Evolutionary conservation across 2,329 filamentous ascomycete species (phyloP), one percentile per base, ranked within the genome.

Genomic region (Akanthomyces uredinophilus): DNA sequence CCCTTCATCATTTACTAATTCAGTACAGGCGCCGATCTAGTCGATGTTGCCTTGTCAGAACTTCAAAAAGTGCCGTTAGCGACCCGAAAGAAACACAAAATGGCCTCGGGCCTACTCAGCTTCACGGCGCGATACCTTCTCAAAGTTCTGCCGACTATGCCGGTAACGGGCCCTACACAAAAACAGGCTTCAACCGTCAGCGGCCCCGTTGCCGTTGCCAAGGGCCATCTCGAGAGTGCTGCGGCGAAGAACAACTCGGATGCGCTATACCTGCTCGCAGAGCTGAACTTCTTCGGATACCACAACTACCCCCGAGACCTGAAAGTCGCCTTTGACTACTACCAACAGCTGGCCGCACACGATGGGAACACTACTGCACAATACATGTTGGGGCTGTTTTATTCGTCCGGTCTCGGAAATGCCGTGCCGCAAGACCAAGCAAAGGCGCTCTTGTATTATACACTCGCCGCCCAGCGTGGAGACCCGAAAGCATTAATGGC

Each of bases 231-330:
- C 22, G 77, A 85, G 64, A 75, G 81, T 62, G 81, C 83, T 1
- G 80, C 82, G 16, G 73, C 75, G 18, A 75, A 80, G 64, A 84
- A 85, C 66, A 86, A 92, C 71, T 83, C 91, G 2, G 93, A 99
- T 73, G 95, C 95, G 5, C 85, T 98, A 51, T 96, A 89, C 71
- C 80, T 96, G 18, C 82, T 99, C 27, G 95, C 91, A 20, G 91
- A 99, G 73, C 88, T 99, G 83, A 96, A 96, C 78, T 98, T 98
- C 75, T 92, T 95, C 70, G 95, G 95, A 72, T 97, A 98, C 75
- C 96, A 89, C 75, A 90, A 91, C 24, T 84, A 97, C 70, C 93
- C 94, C 1, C 84, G 88, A 66, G 87, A 97, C 72, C 92, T 96
- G 68, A 80, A 84, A 37, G 81, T 85, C 53, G 91, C 95, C 0